phyloP scores from a whole-genome alignment of 176 grass and related monocot genomes.

The Triticum dicoccoides region DNA sequence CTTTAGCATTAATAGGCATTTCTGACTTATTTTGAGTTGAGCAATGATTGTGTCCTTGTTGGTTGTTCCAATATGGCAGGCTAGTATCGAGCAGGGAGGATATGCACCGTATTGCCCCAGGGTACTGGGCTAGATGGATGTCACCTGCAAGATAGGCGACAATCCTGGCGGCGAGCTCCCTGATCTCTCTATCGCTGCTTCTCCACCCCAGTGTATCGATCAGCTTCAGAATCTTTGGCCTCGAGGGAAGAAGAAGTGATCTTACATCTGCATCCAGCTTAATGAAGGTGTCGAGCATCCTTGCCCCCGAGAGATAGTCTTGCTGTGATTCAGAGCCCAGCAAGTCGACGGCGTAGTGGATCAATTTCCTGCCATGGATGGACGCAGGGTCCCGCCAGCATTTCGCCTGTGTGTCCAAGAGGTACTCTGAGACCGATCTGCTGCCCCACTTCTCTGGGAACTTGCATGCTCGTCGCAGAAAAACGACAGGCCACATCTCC shows the following conservation, averaged over 20 bases:
- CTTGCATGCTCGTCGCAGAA: neutral
- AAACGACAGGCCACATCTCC: fast-evolving
- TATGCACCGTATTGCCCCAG: neutral
- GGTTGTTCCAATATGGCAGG: neutral
- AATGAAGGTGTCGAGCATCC: neutral
- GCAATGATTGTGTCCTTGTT: neutral
- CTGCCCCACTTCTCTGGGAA: neutral
- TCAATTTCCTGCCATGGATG: neutral
- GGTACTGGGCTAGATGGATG: neutral
- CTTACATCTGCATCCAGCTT: neutral
- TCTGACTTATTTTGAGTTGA: neutral
- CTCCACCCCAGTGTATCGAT: neutral
- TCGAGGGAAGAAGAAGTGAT: neutral
- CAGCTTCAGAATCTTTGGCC: neutral
- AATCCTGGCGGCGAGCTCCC: neutral
- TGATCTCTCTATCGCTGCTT: neutral
- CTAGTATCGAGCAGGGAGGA: neutral
- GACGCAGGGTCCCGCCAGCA: neutral
- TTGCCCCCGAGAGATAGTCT: neutral
- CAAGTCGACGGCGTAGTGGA: neutral
- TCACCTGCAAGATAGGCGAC: neutral
- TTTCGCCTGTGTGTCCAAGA: neutral
- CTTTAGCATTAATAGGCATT: neutral
- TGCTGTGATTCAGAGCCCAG: neutral
- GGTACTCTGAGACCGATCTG: fast-evolving